A percentile compares a stretch with the other conserved stretches of the same genome.
Evolutionary conservation across 139 green algal species (phyloP).

Genomic region (Mesostigma viride): DNA sequence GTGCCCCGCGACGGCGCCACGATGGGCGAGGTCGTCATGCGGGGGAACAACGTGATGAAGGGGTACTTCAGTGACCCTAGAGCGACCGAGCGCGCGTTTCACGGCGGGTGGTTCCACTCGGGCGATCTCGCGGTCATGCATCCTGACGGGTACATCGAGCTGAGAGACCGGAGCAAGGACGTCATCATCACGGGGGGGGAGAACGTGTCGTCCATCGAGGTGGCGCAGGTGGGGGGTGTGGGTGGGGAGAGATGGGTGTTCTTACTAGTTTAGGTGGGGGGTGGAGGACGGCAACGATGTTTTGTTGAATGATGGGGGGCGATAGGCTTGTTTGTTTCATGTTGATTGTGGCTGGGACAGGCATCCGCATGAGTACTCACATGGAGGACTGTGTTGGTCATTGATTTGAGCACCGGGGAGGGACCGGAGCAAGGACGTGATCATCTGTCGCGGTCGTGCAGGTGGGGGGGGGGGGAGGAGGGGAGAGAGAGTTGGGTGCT

Average conservation of each 20-base stretch:
- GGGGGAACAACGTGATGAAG: conserved; percentile 26
- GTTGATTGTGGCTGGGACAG: background rate
- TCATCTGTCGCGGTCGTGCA: no score
- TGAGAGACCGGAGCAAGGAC: conserved; percentile 27
- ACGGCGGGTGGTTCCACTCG: conserved; percentile 27
- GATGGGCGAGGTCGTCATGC: conserved; percentile 25
- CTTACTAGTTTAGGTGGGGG: no score
- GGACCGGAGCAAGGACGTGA: no score
- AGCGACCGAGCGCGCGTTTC: conserved; percentile 10
- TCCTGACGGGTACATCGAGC: conserved; percentile 24
- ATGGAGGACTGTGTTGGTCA: no score
- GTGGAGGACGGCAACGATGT: no score
- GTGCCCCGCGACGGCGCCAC: conserved; percentile 21
- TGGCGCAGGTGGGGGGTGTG: background rate
- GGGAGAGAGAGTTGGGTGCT: no score
- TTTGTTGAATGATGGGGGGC: background rate
- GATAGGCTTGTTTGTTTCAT: background rate
- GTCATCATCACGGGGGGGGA: conserved; percentile 31
- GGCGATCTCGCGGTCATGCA: conserved; percentile 25
- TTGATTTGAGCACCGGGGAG: no score
- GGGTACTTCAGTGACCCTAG: conserved; percentile 9
- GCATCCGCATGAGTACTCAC: background rate
- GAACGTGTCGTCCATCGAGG: conserved; percentile 23
- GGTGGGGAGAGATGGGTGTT: no score
- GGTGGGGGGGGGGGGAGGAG: no score